Evolutionary conservation across 768 basidiomycete genomes (phyloP).

Genomic region (Xanthoconium stramineum): DNA sequence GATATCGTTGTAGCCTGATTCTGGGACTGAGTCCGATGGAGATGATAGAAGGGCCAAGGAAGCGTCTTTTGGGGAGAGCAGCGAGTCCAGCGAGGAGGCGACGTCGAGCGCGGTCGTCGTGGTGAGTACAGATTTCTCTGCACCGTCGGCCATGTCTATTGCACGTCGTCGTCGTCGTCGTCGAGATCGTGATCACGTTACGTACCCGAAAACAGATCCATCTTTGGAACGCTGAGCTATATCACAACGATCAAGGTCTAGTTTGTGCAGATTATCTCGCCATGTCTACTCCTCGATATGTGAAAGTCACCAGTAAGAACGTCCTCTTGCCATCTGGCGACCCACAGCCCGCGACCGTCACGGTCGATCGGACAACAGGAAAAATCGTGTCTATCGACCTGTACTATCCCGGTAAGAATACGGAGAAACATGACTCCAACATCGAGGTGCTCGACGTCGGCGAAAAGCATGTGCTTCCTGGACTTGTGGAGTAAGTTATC

Average conservation of each 20-base stretch:
- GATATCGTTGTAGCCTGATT: conserved; percentile 65
- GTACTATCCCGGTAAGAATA: conserved; percentile 31
- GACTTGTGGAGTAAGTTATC: conserved; percentile 67
- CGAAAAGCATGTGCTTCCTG: conserved; percentile 63
- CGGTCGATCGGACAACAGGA: conserved; percentile 54
- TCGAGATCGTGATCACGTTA: conserved; percentile 3
- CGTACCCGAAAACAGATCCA: too few species aligned
- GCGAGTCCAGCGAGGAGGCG: conserved; percentile 38
- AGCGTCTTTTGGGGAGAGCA: conserved; percentile 48
- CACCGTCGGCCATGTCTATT: conserved; percentile 19
- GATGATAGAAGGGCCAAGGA: conserved; percentile 27
- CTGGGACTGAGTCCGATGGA: conserved; percentile 44
- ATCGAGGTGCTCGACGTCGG: conserved; percentile 54
- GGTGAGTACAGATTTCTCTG: conserved; percentile 11
- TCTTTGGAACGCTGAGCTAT: too few species aligned
- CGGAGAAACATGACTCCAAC: conserved; percentile 19
- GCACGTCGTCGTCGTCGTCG: conserved; percentile 1
- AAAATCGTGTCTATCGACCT: conserved; percentile 53
- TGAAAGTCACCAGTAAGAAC: conserved; percentile 51
- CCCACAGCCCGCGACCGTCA: conserved; percentile 64
- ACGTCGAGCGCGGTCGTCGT: conserved; percentile 12
- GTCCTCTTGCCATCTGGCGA: conserved; percentile 52
- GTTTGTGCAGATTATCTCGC: neutral
- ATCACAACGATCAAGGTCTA: too few species aligned
- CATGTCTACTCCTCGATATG: conserved; percentile 13